Percentiles rank a stretch among this genome's conserved stretches.
Conservation (phyloP, 371 early-diverging fungal genomes). For the Phascolomyces articulosus region DNA sequence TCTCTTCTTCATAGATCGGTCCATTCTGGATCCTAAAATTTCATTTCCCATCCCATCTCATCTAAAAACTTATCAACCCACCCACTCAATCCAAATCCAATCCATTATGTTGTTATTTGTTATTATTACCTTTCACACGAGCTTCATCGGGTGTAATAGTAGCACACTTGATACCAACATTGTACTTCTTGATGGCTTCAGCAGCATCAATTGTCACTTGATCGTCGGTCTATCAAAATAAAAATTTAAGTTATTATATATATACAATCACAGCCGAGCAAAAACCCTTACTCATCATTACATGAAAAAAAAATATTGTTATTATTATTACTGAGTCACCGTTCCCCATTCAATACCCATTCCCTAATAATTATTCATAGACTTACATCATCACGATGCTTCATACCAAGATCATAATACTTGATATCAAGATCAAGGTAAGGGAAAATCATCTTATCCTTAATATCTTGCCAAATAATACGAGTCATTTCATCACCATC, state of each 20-base stretch:
- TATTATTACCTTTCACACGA: slow-evolving; percentile 71
- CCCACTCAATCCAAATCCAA: too few species aligned
- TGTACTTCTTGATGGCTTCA: slow-evolving; percentile 91
- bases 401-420: slow-evolving; percentile 93
- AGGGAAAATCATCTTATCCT: slow-evolving; percentile 91
- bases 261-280: too few species aligned
- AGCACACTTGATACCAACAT: slow-evolving; percentile 96
- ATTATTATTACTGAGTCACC: too few species aligned
- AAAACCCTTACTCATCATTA: too few species aligned
- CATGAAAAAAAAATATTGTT: too few species aligned
- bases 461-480: slow-evolving; percentile 94
- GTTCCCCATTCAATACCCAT: too few species aligned
- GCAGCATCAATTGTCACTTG: slow-evolving; percentile 92
- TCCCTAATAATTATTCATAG: too few species aligned
- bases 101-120: too few species aligned
- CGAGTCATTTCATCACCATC: slow-evolving; percentile 99
- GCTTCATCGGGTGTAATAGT: slow-evolving; percentile 95
- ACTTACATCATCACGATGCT: slow-evolving; percentile 81
- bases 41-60: too few species aligned
- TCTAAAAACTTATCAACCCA: too few species aligned
- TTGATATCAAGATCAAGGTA: slow-evolving; percentile 87
- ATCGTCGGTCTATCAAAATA: slow-evolving; percentile 46
- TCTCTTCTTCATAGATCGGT: not conserved
- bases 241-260: too few species aligned
- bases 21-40: too few species aligned